These are phyloP conservation scores for Thelephora ganbajun DNA, from an alignment of 768 basidiomycete genomes.

Conservation along the genomic window DNA sequence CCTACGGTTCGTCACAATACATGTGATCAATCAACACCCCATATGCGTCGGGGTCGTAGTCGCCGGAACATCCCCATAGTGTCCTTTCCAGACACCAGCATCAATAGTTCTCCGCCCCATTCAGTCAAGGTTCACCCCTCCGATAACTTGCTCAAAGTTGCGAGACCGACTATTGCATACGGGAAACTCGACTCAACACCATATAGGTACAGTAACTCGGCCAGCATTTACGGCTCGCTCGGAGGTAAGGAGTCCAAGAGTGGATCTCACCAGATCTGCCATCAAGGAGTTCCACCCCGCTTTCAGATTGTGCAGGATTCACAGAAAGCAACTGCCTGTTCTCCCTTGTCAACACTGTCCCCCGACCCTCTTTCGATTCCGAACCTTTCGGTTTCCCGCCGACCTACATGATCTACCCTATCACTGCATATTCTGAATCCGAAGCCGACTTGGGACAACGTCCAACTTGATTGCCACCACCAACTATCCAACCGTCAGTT, in stretches of 20 bases:
- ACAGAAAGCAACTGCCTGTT: slow-evolving; percentile 80
- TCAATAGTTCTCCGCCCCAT: slow-evolving; percentile 44
- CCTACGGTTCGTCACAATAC: slow-evolving; percentile 6
- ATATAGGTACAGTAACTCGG: slow-evolving; percentile 42
- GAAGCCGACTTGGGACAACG: slow-evolving; percentile 91
- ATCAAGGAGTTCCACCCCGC: slow-evolving; percentile 74
- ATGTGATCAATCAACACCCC: slow-evolving; percentile 8
- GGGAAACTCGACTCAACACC: slow-evolving; percentile 48
- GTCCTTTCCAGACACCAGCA: slow-evolving; percentile 11
- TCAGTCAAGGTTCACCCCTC: slow-evolving; percentile 61
- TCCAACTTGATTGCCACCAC: slow-evolving; percentile 97
- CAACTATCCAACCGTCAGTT: slow-evolving; percentile 84
- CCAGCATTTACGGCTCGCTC: slow-evolving; percentile 14
- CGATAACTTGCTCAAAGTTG: slow-evolving; percentile 41
- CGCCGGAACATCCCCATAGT: slow-evolving; percentile 7
- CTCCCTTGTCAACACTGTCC: slow-evolving; percentile 81
- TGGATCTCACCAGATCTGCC: slow-evolving; percentile 62
- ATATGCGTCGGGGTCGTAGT: slow-evolving; percentile 6
- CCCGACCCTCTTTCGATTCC: slow-evolving; percentile 81
- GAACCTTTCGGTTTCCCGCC: slow-evolving; percentile 96
- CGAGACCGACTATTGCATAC: slow-evolving; percentile 46
- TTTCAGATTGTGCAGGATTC: slow-evolving; percentile 45
- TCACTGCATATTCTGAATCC: slow-evolving; percentile 97
- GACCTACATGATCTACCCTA: slow-evolving; percentile 85
- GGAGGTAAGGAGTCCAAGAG: slow-evolving; percentile 27